Percentiles rank a stretch among this genome's conserved stretches.
Conservation (phyloP, 2,329 filamentous ascomycete genomes). For the Didymella arachidicola region DNA sequence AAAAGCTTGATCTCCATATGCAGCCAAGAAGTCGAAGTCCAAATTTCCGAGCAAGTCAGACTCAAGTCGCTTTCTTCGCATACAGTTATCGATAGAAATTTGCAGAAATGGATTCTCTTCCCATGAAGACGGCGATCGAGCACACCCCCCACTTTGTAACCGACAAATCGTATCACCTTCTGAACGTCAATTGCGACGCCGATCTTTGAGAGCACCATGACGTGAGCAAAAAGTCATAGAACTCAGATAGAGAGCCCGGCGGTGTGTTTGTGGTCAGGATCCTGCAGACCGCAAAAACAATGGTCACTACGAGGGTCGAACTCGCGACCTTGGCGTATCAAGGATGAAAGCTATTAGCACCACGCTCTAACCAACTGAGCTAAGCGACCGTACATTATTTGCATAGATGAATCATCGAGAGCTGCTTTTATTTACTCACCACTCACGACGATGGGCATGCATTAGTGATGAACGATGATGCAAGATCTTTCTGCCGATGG, state of each 20-base stretch:
- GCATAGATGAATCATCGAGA: neutral
- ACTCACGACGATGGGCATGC: neutral
- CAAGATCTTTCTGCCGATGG: neutral
- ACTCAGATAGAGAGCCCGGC: neutral
- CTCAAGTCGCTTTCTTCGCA: neutral
- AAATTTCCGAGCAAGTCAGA: neutral
- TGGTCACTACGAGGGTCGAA: conserved; percentile 38
- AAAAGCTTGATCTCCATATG: neutral
- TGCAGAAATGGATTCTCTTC: no score
- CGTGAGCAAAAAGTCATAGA: neutral
- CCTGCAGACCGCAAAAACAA: conserved; percentile 3
- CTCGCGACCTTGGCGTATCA: conserved; percentile 32
- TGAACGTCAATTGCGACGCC: neutral
- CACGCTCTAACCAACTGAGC: conserved; percentile 37
- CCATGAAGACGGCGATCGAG: neutral
- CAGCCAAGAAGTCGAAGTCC: no score
- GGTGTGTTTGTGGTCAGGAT: neutral
- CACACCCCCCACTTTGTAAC: neutral
- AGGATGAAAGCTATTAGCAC: conserved; percentile 29
- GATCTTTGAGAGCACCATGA: neutral
- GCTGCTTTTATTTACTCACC: neutral
- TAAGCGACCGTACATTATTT: conserved; percentile 28
- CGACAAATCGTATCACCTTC: neutral
- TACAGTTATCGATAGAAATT: neutral
- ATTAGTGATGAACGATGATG: neutral